phyloP scores from a whole-genome alignment of 2,329 filamentous ascomycete species.

The Reticulascus tulasneorum region DNA sequence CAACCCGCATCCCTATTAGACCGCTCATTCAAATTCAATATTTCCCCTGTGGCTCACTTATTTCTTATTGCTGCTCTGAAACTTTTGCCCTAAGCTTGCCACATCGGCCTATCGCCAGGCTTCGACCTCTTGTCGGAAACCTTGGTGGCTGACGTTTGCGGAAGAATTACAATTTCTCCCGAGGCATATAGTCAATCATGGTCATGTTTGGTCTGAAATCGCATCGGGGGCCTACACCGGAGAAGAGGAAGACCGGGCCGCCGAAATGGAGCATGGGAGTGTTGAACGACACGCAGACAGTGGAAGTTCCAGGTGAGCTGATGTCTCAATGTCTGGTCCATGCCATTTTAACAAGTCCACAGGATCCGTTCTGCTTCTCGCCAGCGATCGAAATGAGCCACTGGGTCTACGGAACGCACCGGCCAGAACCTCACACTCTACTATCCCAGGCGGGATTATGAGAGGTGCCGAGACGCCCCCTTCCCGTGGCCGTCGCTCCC shows the following conservation, averaged over 20 bases:
- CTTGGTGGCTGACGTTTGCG: background rate
- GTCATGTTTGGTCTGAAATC: slow-evolving; percentile 13
- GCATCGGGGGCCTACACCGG: too few species aligned
- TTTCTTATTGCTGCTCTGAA: background rate
- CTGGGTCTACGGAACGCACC: slow-evolving; percentile 55
- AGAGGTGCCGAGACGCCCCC: slow-evolving; percentile 11
- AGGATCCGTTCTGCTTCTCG: slow-evolving; percentile 58
- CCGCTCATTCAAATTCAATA: background rate
- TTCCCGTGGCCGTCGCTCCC: slow-evolving; percentile 5
- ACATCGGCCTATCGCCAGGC: too few species aligned
- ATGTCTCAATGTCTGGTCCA: background rate
- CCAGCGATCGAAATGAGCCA: slow-evolving; percentile 52
- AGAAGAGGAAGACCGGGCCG: slow-evolving; percentile 10
- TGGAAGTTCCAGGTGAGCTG: slow-evolving; percentile 76
- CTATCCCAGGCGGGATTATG: slow-evolving; percentile 43
- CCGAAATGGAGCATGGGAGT: slow-evolving; percentile 69
- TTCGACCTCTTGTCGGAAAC: background rate
- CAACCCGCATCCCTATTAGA: background rate
- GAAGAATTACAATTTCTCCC: background rate
- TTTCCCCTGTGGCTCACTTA: background rate
- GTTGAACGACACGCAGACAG: slow-evolving; percentile 72
- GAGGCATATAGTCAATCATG: too few species aligned
- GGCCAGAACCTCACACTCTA: slow-evolving; percentile 55
- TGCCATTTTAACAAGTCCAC: background rate
- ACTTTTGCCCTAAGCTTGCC: too few species aligned